Evolutionary conservation across 495 filamentous ascomycete genomes (phyloP).

Genomic region (Aspergillus steynii): DNA sequence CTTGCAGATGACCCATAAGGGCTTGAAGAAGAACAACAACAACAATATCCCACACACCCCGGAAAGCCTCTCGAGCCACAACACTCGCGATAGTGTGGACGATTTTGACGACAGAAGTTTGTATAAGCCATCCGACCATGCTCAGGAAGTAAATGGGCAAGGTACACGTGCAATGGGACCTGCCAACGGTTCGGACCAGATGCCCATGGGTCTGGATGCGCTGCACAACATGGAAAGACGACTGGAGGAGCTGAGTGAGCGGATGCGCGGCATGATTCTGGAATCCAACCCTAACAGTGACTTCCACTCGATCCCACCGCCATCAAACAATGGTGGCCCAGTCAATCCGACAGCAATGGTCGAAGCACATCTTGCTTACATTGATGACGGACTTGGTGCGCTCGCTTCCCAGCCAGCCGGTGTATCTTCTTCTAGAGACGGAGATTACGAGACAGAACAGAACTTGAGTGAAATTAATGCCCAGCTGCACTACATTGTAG

Average conservation of each 20-base stretch:
- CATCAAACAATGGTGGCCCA: constrained; percentile 19
- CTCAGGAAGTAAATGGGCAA: constrained; percentile 53
- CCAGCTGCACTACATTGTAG: constrained; percentile 52
- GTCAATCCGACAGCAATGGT: constrained; percentile 31
- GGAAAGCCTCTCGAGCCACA: constrained; percentile 64
- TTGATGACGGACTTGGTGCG: constrained; percentile 45
- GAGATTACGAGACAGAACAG: constrained; percentile 37
- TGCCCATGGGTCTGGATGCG: constrained; percentile 27
- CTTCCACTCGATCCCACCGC: constrained; percentile 35
- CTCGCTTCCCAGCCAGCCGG: constrained; percentile 26
- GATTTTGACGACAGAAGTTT: constrained; percentile 80
- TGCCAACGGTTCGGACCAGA: constrained; percentile 20
- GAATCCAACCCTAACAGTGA: constrained; percentile 53
- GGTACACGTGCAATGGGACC: constrained; percentile 20
- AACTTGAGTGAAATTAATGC: constrained; percentile 52
- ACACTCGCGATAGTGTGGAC: constrained; percentile 43
- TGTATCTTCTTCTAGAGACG: neutral
- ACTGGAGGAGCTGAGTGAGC: constrained; percentile 71
- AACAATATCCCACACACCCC: constrained; percentile 60
- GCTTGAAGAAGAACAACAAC: constrained; percentile 49
- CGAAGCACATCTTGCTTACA: constrained; percentile 52
- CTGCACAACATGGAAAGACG: constrained; percentile 64
- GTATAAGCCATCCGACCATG: constrained; percentile 69
- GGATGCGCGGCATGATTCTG: constrained; percentile 65
- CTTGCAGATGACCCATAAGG: constrained; percentile 81